phyloP scores from a whole-genome alignment of 2,329 filamentous ascomycete species.

The Hypoxylon sp. region DNA sequence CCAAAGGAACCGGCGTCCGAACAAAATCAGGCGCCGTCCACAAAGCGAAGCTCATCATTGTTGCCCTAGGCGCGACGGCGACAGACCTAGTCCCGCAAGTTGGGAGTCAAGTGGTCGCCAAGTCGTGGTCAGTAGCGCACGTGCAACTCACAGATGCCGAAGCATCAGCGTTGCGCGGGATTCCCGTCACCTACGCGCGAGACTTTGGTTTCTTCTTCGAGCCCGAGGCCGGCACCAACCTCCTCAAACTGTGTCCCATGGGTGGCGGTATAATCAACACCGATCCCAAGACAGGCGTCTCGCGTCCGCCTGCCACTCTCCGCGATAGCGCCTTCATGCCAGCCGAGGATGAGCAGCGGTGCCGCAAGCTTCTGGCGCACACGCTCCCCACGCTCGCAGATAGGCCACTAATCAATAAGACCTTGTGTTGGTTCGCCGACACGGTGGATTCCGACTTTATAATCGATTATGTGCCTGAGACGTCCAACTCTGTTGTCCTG shows the following conservation, averaged over 20 bases:
- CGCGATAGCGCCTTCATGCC: constrained; percentile 13
- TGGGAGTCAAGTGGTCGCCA: constrained; percentile 10
- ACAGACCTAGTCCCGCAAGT: constrained; percentile 9
- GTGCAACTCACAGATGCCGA: constrained; percentile 13
- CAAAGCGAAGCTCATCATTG: constrained; percentile 8
- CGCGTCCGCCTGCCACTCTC: constrained; percentile 6
- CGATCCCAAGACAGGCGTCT: constrained; percentile 5
- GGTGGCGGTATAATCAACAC: constrained; percentile 16
- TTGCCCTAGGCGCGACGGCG: constrained; percentile 10
- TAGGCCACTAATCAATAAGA: constrained; percentile 9
- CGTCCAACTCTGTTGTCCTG: constrained; percentile 9
- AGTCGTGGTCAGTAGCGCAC: constrained; percentile 17
- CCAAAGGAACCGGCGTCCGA: not conserved
- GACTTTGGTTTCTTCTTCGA: constrained; percentile 22
- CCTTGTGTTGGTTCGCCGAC: constrained; percentile 22
- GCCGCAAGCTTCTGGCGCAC: constrained; percentile 10
- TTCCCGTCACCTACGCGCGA: constrained; percentile 18
- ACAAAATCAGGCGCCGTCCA: constrained; percentile 1
- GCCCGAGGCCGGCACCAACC: constrained; percentile 13
- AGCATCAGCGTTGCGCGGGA: constrained; percentile 9
- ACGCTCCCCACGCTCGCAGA: constrained; percentile 13
- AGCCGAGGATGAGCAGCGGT: constrained; percentile 6
- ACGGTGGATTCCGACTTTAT: constrained; percentile 18
- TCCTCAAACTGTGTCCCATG: constrained; percentile 20
- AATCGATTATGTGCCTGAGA: constrained; percentile 13